Percentiles rank a stretch among this genome's conserved stretches.
Conservation (phyloP, 768 basidiomycete species). For the Trametopsis cervina region DNA sequence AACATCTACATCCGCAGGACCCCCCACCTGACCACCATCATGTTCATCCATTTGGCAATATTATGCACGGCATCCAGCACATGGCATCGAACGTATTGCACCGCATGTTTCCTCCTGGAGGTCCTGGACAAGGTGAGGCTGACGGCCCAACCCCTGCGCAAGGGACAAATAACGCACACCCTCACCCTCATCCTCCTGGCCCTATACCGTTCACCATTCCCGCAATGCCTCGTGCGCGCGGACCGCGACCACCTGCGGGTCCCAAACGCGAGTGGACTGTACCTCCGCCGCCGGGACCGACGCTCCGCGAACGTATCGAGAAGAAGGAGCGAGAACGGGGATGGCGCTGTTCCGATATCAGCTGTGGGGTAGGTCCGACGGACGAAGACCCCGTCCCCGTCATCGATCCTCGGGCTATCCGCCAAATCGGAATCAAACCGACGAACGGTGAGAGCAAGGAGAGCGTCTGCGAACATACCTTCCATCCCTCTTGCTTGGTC, state of each 20-base stretch:
- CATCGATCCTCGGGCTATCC: slow-evolving; percentile 14
- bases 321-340: slow-evolving; percentile 66
- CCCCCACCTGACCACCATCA: background rate
- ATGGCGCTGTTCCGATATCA: slow-evolving; percentile 62
- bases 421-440: slow-evolving; percentile 31
- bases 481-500: slow-evolving; percentile 71
- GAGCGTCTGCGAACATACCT: slow-evolving; percentile 53
- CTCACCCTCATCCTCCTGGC: slow-evolving; percentile 3
- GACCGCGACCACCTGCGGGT: slow-evolving; percentile 21
- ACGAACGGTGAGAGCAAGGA: slow-evolving; percentile 16
- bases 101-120: background rate
- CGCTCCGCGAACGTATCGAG: slow-evolving; percentile 69
- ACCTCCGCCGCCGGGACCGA: slow-evolving; percentile 60
- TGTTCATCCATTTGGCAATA: background rate
- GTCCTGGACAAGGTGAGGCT: background rate
- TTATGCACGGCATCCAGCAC: background rate
- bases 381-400: slow-evolving; percentile 22
- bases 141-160: background rate
- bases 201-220: slow-evolving; percentile 11
- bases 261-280: slow-evolving; percentile 47
- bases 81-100: background rate
- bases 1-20: background rate
- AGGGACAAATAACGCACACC: background rate
- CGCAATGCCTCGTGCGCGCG: slow-evolving; percentile 12
- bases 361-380: slow-evolving; percentile 57